Base-by-base conservation (phyloP, 208 protist genomes). In the Leishmania mexicana region DNA sequence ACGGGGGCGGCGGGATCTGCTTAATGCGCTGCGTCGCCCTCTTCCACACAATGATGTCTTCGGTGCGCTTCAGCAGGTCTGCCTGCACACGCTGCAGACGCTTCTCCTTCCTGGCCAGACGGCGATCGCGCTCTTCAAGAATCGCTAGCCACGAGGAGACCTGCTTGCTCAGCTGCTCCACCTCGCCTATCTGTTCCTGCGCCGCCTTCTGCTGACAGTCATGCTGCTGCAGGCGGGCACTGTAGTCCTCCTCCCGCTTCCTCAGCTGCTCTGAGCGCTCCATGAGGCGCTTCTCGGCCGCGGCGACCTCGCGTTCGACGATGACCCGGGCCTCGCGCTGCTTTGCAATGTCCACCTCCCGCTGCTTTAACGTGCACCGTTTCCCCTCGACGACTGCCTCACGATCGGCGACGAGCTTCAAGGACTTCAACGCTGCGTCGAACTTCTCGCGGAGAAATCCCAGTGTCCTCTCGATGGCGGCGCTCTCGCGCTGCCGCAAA, bases 71-170 rank as follows among this genome's bases (percentile, higher is more conserved):
- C 51, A 87, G 35, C 42, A 97, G 64, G 57, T 97, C 92, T 17
- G 70, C 62, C 83, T 94, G 88, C 77, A 93, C 88, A 28, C 83
- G 85, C 62, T 83, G 83, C 81, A 97, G 85, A 31, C 89, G 83
- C 78, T 88, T 81, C 83, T 97, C 92, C 87, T 96, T 95, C 31
- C 71, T 60, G 13, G 81, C 70, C 62, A 95, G 73, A 28, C 83
- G 80, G 24, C 78, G 83, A 70, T 97, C 88, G 31, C 94, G 88
- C 76, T 91, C 90, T 77, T 97, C 89, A 0, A 97, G 80, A 54
- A 94, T 95, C 24, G 85, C 84, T 70, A 97, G 80, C 92, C 93
- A 96, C 83, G 79, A 88, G 11, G 90, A 82, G 53, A 96, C 92
- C 71, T 82, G 85, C 76, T 89, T 89, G 65, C 87, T 86, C 38